Evolutionary conservation across 2,329 filamentous ascomycete species (phyloP).

Genomic region (Paraphoma chrysanthemicola): DNA sequence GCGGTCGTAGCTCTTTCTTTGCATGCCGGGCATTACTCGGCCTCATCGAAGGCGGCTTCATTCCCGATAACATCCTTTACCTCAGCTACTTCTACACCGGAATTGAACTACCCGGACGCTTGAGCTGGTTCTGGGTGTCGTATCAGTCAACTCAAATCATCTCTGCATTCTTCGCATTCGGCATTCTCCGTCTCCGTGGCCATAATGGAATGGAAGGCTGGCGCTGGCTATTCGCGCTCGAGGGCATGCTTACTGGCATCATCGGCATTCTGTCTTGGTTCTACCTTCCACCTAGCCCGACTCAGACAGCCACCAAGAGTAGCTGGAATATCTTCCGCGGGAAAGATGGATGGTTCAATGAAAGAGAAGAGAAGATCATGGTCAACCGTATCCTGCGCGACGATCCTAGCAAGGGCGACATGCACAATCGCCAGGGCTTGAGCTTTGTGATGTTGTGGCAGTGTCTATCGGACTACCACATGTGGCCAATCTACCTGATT

Average conservation of each 20-base stretch:
- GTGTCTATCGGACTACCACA: conserved; percentile 62
- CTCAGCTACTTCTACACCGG: conserved; percentile 79
- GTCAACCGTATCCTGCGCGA: conserved; percentile 67
- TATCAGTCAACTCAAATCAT: conserved; percentile 64
- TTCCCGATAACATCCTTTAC: conserved; percentile 70
- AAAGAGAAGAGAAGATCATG: conserved; percentile 72
- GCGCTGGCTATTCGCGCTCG: conserved; percentile 62
- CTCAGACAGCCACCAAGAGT: conserved; percentile 63
- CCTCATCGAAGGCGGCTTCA: conserved; percentile 60
- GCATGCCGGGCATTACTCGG: conserved; percentile 53
- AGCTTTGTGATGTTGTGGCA: conserved; percentile 57
- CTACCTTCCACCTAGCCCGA: conserved; percentile 61
- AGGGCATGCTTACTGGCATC: conserved; percentile 45
- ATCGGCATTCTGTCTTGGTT: conserved; percentile 47
- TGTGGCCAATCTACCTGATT: conserved; percentile 55
- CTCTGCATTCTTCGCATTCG: conserved; percentile 64
- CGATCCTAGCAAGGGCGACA: conserved; percentile 64
- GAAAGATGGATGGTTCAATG: conserved; percentile 70
- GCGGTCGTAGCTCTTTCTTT: conserved; percentile 54
- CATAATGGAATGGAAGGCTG: conserved; percentile 60
- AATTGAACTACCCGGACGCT: conserved; percentile 70
- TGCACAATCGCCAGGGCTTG: conserved; percentile 66
- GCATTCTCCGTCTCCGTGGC: conserved; percentile 59
- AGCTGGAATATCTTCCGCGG: conserved; percentile 58
- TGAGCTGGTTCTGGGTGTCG: conserved; percentile 75